phyloP scores from a whole-genome alignment of 2,329 filamentous ascomycete species.

The Neoarthrinium moseri region DNA sequence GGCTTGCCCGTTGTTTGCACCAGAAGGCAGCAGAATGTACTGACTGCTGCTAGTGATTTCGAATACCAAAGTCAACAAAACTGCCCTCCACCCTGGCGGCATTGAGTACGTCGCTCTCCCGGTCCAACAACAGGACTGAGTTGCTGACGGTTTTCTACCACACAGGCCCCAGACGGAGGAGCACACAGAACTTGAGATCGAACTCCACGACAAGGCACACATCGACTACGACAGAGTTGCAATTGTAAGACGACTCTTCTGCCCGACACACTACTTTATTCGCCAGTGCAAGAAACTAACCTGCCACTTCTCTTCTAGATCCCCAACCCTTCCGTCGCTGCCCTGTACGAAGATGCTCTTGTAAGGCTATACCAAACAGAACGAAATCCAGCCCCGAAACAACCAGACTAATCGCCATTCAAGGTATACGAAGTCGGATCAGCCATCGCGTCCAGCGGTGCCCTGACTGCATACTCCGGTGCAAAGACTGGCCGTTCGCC shows the following conservation, averaged over 20 bases:
- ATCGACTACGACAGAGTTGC: conserved; percentile 99
- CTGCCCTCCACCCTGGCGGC: conserved; percentile 84
- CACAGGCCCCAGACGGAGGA: conserved; percentile 12
- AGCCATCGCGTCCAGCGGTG: conserved; percentile 93
- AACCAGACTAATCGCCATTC: conserved; percentile 16
- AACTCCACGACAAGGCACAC: conserved; percentile 95
- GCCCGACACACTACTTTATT: background rate
- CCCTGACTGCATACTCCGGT: conserved; percentile 94
- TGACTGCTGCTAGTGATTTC: conserved; percentile 44
- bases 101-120: conserved; percentile 81
- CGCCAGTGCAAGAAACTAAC: conserved; percentile 7
- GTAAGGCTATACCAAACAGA: conserved; percentile 40
- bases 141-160: conserved; percentile 7
- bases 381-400: conserved; percentile 1
- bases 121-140: background rate
- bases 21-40: conserved; percentile 3
- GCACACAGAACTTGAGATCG: conserved; percentile 62
- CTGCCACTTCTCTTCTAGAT: conserved; percentile 42
- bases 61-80: conserved; percentile 77
- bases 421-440: conserved; percentile 87
- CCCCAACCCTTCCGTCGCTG: conserved; percentile 91
- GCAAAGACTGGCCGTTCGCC: conserved; percentile 97
- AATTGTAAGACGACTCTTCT: conserved; percentile 73
- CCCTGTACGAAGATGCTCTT: conserved; percentile 97
- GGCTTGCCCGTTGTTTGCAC: background rate